phyloP scores from a whole-genome alignment of 768 basidiomycete genomes.

The Kwoniella sp. region DNA sequence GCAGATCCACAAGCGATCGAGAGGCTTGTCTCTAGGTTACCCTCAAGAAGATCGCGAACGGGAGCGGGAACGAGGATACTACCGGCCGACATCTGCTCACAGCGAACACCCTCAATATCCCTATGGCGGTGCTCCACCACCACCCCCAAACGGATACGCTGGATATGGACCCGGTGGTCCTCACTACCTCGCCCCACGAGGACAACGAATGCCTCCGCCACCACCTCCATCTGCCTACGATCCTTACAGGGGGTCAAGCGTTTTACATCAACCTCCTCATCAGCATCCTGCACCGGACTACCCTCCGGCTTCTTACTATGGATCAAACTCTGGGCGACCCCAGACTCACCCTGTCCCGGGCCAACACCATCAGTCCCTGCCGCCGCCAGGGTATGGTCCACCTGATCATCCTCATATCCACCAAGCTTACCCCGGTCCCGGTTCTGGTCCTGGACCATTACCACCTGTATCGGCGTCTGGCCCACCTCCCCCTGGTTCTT shows the following conservation, averaged over 20 bases:
- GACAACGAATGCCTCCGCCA: slow-evolving; percentile 18
- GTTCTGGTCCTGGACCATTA: no score
- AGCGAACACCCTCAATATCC: slow-evolving; percentile 10
- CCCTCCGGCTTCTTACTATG: slow-evolving; percentile 9
- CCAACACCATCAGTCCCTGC: slow-evolving; percentile 12
- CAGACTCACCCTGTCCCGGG: slow-evolving; percentile 11
- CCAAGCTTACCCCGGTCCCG: not conserved
- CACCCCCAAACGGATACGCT: slow-evolving; percentile 4
- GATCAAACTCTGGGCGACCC: slow-evolving; percentile 16
- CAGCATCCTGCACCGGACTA: not conserved
- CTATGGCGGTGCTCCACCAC: not conserved
- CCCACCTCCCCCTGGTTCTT: slow-evolving; percentile 3
- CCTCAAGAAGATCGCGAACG: not conserved
- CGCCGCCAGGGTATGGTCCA: slow-evolving; percentile 20
- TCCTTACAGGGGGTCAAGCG: slow-evolving; percentile 13
- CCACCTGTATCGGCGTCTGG: not conserved
- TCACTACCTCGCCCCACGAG: slow-evolving; percentile 8
- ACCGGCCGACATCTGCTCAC: slow-evolving; percentile 5
- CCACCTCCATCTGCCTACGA: slow-evolving; percentile 22
- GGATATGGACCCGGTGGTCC: slow-evolving; percentile 4
- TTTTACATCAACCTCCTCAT: slow-evolving; percentile 3
- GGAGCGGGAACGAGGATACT: not conserved
- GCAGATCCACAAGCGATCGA: slow-evolving; percentile 14
- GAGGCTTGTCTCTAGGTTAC: slow-evolving; percentile 11
- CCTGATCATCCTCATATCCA: slow-evolving; percentile 13